A percentile compares a stretch with the other conserved stretches of the same genome.
These are phyloP conservation scores for Hirschioporus abietinus DNA, from an alignment of 768 basidiomycete genomes.

Conservation along the genomic window DNA sequence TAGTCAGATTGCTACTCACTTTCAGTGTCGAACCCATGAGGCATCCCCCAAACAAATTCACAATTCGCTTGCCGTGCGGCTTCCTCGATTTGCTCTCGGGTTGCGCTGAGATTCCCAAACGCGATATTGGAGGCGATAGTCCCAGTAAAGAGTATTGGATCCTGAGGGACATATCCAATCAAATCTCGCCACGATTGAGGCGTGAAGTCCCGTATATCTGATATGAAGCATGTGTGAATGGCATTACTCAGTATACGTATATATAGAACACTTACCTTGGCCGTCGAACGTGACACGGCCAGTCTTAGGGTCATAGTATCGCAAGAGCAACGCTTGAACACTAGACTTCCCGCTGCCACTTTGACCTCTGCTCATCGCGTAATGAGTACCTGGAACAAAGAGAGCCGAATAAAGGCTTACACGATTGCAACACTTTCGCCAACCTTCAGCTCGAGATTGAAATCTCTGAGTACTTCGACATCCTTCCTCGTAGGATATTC, in stretches of 20 bases:
- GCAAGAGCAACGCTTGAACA: conserved; percentile 76
- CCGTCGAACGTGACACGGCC: conserved; percentile 84
- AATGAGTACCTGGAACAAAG: conserved; percentile 11
- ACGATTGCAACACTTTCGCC: conserved; percentile 91
- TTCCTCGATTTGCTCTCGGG: conserved; percentile 77
- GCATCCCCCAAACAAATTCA: conserved; percentile 93
- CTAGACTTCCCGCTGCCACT: conserved; percentile 96
- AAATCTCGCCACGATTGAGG: conserved; percentile 81
- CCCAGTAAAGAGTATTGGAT: conserved; percentile 85
- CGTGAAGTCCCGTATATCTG: conserved; percentile 85
- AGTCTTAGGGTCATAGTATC: conserved; percentile 85
- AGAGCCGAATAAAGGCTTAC: conserved; percentile 43
- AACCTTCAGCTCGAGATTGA: conserved; percentile 72
- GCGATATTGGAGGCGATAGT: conserved; percentile 95
- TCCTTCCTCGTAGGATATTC: conserved; percentile 86
- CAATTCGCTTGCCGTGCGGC: conserved; percentile 92
- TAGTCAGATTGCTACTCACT: conserved; percentile 44
- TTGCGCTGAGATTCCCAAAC: conserved; percentile 72
- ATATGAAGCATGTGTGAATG: conserved; percentile 4
- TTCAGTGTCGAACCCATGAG: conserved; percentile 88
- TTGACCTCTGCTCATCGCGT: conserved; percentile 53
- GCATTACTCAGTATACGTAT: background rate
- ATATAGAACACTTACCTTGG: conserved; percentile 47
- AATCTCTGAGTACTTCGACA: conserved; percentile 74
- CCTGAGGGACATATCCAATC: conserved; percentile 28